phyloP scores from a whole-genome alignment of 306 rosid species.

The Trifolium dubium region DNA sequence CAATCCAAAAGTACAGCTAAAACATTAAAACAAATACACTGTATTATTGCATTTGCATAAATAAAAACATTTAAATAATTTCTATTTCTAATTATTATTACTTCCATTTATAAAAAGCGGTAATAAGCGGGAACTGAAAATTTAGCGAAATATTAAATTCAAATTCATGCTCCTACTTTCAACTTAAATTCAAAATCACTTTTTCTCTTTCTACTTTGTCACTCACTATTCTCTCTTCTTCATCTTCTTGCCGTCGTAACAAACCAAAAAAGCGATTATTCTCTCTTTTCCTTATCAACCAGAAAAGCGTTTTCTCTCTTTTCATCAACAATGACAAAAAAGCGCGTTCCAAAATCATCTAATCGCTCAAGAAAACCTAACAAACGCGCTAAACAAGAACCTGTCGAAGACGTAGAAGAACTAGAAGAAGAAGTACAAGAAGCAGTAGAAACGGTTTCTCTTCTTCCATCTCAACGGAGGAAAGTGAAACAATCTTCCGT shows the following conservation, averaged over 20 bases:
- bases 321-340: background rate
- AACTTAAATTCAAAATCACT: background rate
- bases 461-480: constrained; percentile 34
- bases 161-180: background rate
- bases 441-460: background rate
- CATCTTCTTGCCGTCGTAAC: background rate
- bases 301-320: too few species aligned
- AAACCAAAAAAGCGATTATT: background rate
- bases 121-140: background rate
- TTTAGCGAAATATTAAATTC: background rate
- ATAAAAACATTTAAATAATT: too few species aligned
- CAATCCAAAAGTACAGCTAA: too few species aligned
- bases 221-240: background rate
- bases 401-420: too few species aligned
- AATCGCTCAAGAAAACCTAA: too few species aligned
- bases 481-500: background rate
- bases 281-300: too few species aligned
- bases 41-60: too few species aligned
- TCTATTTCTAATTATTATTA: too few species aligned
- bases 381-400: too few species aligned
- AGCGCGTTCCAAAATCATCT: background rate
- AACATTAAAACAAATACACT: too few species aligned
- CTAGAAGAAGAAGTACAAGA: too few species aligned
- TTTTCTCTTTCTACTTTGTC: background rate
- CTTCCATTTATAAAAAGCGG: too few species aligned